Base-by-base conservation (phyloP, 2,329 filamentous ascomycete genomes). In the Arthrinium phaeospermum region DNA sequence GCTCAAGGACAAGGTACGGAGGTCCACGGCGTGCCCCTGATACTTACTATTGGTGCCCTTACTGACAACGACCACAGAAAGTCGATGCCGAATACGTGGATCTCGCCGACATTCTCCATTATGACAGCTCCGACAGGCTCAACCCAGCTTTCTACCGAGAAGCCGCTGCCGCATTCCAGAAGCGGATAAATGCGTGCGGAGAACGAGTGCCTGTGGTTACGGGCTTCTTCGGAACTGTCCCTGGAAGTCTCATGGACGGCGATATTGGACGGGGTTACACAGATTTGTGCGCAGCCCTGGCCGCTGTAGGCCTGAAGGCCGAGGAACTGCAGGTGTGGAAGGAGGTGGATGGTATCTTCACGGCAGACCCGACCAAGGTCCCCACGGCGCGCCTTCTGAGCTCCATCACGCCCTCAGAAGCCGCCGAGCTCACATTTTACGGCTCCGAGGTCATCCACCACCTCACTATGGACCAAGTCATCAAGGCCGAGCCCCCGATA, bases 401-500 rank as follows among this genome's bases (percentile, higher is more conserved):
- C 14, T 92, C 92, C 71, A 98, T 99, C 80, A 98, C 96, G 4
- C 96, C 96, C 0, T 93, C 94, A 13, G 96, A 99, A 83, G 96
- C 96, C 1, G 96, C 96, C 16, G 96, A 99, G 83, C 86, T 99
- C 85, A 98, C 96, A 1, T 96, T 96, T 79, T 96, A 96, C 81
- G 94, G 94, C 74, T 95, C 95, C 74, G 96, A 99, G 82, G 96
- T 99, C 80, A 99, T 99, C 77, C 96, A 99, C 81, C 96, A 98
- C 76, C 93, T 98, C 81, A 99, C 96, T 78, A 98, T 99, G 95
- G 96, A 98, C 84, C 96, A 98, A 83, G 91, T 92, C 75, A 95
- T 96, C 80, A 93, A 94, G 78, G 94, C 94, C n/a, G 84, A 86
- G 34, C 91, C 91, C 0, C 91, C 92, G 70, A 96, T 96, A 78